A percentile compares a stretch with the other conserved stretches of the same genome.
Evolutionary conservation across 257 asterid genomes (phyloP).

Genomic region (Henckelia pumila): DNA sequence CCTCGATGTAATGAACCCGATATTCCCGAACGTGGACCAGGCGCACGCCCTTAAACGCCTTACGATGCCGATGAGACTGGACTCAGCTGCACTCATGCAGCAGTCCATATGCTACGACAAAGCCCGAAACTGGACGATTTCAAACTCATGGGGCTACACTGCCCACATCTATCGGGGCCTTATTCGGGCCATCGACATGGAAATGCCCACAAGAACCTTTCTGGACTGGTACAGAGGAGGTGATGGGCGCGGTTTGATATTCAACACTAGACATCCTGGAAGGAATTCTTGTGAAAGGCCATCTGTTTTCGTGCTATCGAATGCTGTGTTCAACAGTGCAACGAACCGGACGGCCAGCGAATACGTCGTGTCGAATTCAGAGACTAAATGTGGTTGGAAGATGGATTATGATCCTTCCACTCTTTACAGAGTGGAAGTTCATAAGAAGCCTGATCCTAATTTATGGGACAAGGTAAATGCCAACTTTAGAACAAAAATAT

Average conservation of each 20-base stretch:
- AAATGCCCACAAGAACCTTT: conserved; percentile 38
- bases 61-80: conserved; percentile 29
- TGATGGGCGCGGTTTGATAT: conserved; percentile 27
- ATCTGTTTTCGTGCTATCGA: conserved; percentile 24
- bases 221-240: conserved; percentile 35
- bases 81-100: conserved; percentile 47
- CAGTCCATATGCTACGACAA: conserved; percentile 52
- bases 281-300: conserved; percentile 35
- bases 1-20: conserved; percentile 44
- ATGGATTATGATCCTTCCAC: conserved; percentile 25
- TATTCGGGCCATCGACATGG: conserved; percentile 35
- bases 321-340: conserved; percentile 13
- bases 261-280: conserved; percentile 36
- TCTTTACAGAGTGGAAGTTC: conserved; percentile 33
- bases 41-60: conserved; percentile 32
- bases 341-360: conserved; percentile 26
- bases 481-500: no score
- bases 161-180: conserved; percentile 39
- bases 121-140: conserved; percentile 37
- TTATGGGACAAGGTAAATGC: conserved; percentile 42
- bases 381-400: conserved; percentile 27
- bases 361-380: conserved; percentile 3
- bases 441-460: conserved; percentile 39
- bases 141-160: conserved; percentile 48
- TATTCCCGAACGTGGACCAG: conserved; percentile 36